Percentiles rank a stretch among this genome's conserved stretches.
Evolutionary conservation across 2,329 filamentous ascomycete species (phyloP).

Genomic region (Aspergillus fijiensis): DNA sequence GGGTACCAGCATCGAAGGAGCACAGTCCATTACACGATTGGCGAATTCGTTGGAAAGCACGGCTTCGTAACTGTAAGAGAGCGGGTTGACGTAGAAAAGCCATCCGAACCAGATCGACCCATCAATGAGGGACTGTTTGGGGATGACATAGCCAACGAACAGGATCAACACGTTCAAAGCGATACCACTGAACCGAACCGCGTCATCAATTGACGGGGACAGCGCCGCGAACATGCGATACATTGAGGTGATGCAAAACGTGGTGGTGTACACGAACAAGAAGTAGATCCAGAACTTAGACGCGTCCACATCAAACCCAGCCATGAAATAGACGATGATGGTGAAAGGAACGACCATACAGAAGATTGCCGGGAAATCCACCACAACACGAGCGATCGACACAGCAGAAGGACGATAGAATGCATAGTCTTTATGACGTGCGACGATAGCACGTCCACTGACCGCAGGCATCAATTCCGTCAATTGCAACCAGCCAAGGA

Average conservation of each 20-base stretch:
- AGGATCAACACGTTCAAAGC: slow-evolving; percentile 61
- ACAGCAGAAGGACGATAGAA: slow-evolving; percentile 70
- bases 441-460: slow-evolving; percentile 67
- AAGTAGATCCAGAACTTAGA: slow-evolving; percentile 67
- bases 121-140: slow-evolving; percentile 58
- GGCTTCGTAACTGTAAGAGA: slow-evolving; percentile 65
- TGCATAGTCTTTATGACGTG: slow-evolving; percentile 65
- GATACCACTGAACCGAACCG: slow-evolving; percentile 64
- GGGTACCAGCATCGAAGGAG: slow-evolving; percentile 60
- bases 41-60: slow-evolving; percentile 67
- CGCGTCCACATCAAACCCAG: slow-evolving; percentile 56
- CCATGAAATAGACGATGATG: slow-evolving; percentile 67
- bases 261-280: slow-evolving; percentile 63
- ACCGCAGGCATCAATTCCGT: slow-evolving; percentile 77
- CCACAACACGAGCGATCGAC: slow-evolving; percentile 59
- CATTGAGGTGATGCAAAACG: slow-evolving; percentile 61
- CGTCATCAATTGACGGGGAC: slow-evolving; percentile 64
- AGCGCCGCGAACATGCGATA: slow-evolving; percentile 67
- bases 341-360: slow-evolving; percentile 60
- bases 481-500: slow-evolving; percentile 70
- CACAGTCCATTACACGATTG: slow-evolving; percentile 58
- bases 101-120: slow-evolving; percentile 67
- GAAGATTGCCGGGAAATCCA: slow-evolving; percentile 62
- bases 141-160: slow-evolving; percentile 68
- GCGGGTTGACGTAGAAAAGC: slow-evolving; percentile 57